Evolutionary conservation across 192 early-diverging fungal genomes (phyloP).

Genomic region (Kickxella alabastrina): DNA sequence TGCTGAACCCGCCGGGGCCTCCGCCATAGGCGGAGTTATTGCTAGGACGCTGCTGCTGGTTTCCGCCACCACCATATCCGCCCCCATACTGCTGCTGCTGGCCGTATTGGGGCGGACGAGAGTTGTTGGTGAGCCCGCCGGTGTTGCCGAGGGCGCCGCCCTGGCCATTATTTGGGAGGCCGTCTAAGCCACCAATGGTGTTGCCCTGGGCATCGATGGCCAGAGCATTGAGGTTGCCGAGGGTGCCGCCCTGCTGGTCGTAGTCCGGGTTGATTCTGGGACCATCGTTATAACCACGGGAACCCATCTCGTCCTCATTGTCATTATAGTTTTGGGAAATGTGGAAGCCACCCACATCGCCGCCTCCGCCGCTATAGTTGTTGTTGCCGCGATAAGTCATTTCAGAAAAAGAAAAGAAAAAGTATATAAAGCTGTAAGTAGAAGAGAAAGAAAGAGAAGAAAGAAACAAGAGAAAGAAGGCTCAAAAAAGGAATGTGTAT

Average conservation of each 20-base stretch:
- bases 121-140: not conserved
- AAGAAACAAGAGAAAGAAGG: not conserved
- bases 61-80: slow-evolving; percentile 5
- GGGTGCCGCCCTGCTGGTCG: not conserved
- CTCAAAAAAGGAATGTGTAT: not conserved
- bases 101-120: not conserved
- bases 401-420: not conserved
- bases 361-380: not conserved
- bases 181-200: not conserved
- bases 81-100: not conserved
- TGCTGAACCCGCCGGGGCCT: not conserved
- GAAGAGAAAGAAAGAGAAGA: not conserved
- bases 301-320: not conserved
- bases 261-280: not conserved
- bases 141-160: not conserved
- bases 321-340: not conserved
- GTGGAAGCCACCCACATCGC: slow-evolving; percentile 9
- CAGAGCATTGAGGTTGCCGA: not conserved
- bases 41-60: not conserved
- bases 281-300: slow-evolving; percentile 1
- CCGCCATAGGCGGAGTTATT: not conserved
- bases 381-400: slow-evolving; percentile 20
- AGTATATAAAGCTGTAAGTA: not conserved
- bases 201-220: not conserved
- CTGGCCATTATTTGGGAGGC: not conserved